Evolutionary conservation across 2,329 filamentous ascomycete species (phyloP), one percentile per base, ranked within the genome.

Genomic region (Aspergillus glaucus): DNA sequence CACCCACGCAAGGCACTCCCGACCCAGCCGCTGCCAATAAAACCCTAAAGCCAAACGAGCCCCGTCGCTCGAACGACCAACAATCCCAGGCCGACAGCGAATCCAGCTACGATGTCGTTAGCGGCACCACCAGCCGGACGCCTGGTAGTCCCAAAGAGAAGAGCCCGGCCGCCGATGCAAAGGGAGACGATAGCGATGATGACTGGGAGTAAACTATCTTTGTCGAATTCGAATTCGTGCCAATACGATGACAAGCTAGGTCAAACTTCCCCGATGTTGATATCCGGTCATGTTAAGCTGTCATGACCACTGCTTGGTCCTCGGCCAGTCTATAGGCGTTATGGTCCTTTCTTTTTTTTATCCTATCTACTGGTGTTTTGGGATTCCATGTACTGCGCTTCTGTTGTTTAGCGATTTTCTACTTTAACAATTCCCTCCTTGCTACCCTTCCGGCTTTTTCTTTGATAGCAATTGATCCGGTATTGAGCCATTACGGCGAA

Each of bases 21-120:
- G 59, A 63, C 46, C 60, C 71, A 41, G 50, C 62, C 26, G 48
- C 56, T 36, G 61, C 66, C 37, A 64, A 69, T 32, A 65, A 75
- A 66, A 55, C 68, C 62, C 73, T 82, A 43, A 88, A 88, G 68
- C 78, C 84, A 22, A 70, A 73, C 26, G 81, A 87, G 58, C 74
- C 83, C 15, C 84, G 88, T 47, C 72, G 75, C 36, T 94, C 90
- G 22, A 86, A 94, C 61, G 90, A 95, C 62, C 86, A 90, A 66
- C 90, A 92, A 66, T 94, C 88, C 22, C 87, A 93, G 58, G 84
- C 90, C 6, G 93, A 93, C 61, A 96, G 92, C 65, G 93, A 98
- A 60, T 88, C 88, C 15, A 95, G 90, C 72, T 98, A 98, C 67
- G 93, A 98, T 66, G 79, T 98, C 30, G 89, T 98, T 42, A 91